These are phyloP conservation scores for Perkinsus chesapeaki DNA, from an alignment of 169 alveolate species.

Conservation along the genomic window DNA sequence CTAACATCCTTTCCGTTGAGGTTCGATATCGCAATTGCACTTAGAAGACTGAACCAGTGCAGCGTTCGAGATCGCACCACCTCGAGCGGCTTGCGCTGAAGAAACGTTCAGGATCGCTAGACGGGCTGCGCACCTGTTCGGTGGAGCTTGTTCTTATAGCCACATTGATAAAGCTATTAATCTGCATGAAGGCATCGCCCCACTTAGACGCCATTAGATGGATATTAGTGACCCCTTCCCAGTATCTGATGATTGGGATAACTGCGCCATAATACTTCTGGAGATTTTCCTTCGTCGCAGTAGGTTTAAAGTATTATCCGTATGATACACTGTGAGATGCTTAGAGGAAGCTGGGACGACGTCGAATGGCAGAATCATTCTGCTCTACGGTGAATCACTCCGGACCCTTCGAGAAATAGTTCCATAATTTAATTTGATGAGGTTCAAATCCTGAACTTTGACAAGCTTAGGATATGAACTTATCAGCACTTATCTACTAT, in stretches of 20 bases:
- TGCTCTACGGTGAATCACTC: too few relatives aligned
- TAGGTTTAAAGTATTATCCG: too few relatives aligned
- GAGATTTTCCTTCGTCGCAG: too few relatives aligned
- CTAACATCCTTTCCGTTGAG: neutral
- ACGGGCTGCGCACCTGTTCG: neutral
- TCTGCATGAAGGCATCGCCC: slow-evolving; percentile 3
- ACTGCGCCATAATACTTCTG: neutral
- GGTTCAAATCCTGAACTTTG: too few relatives aligned
- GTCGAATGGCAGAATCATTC: too few relatives aligned
- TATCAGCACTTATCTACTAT: too few relatives aligned
- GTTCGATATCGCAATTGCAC: neutral
- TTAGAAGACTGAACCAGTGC: neutral
- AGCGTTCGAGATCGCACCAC: neutral
- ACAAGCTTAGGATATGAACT: too few relatives aligned
- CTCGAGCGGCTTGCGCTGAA: neutral
- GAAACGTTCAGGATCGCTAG: neutral
- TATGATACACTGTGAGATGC: too few relatives aligned
- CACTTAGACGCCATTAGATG: neutral
- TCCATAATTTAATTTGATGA: too few relatives aligned
- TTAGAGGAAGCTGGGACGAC: too few relatives aligned
- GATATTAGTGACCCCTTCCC: neutral
- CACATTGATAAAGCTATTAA: neutral
- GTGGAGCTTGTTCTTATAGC: neutral
- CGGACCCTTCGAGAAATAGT: too few relatives aligned
- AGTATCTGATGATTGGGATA: neutral